Evolutionary conservation across 2,329 filamentous ascomycete genomes (phyloP), one percentile per base, ranked within the genome.

Genomic region (Clarireedia homoeocarpa): DNA sequence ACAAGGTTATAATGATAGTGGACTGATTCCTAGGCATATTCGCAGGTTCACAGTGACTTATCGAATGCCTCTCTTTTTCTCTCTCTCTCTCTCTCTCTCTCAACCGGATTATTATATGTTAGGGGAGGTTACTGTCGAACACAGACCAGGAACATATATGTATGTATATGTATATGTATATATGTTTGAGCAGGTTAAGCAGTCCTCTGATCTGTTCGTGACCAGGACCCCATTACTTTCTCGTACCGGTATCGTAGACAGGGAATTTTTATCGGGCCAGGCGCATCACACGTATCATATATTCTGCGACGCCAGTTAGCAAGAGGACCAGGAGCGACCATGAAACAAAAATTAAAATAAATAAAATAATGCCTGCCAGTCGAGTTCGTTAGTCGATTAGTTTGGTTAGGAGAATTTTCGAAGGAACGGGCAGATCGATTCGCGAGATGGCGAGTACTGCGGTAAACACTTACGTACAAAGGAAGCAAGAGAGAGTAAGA

Each of bases 221-320:
- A 30, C 27, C 27, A 10, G 27, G 27, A 30, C 27, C 27, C 27
- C 27, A 30, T 40, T 40, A 6, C 17, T 23, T 40, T 17, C 20
- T 44, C 15, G 20, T 44, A 44, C 40, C 9, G 15, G 39, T 20
- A 44, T 44, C 15, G 20, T 23, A 17, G n/a, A 17, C n/a, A 44
- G 40, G n/a, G 40, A 40, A 58, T 56, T 53, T 51, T 59, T 48
- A 55, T 58, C 57, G 48, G 58, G 57, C 53, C 50, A 62, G 63
- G 58, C 59, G 64, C 64, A 65, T 66, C 65, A 63, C 52, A 55
- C 57, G 64, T 63, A 65, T 66, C 64, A 67, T 67, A 66, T 65
- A 63, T 61, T 59, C 63, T 65, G 63, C 59, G 60, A 65, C 61
- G 60, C 62, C 57, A 55, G 60, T 61, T 56, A 56, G 53, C 58